phyloP scores from a whole-genome alignment of 257 asterid genomes.

The Mentha longifolia region DNA sequence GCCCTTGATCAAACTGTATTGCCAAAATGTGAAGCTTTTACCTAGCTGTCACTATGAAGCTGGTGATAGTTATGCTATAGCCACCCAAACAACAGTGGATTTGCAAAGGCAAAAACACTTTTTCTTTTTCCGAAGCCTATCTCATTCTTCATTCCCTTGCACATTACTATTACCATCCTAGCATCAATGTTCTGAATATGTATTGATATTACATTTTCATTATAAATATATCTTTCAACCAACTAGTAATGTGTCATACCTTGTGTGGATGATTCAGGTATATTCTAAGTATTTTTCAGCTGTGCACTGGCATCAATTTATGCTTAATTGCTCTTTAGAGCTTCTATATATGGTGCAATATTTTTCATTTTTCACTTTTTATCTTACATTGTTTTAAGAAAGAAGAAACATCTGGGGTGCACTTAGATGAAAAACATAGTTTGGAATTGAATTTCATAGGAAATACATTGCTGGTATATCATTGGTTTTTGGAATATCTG shows the following conservation, averaged over 20 bases:
- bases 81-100: background rate
- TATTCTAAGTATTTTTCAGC: conserved; percentile 1
- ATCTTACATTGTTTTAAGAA: background rate
- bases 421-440: background rate
- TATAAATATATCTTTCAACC: background rate
- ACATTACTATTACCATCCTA: too few relatives aligned
- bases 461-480: background rate
- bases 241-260: background rate
- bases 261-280: background rate
- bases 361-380: background rate
- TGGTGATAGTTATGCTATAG: background rate
- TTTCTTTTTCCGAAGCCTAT: background rate
- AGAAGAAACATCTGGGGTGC: background rate
- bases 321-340: too few relatives aligned
- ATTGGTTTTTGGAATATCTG: background rate
- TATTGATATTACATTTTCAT: background rate
- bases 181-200: background rate
- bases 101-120: background rate
- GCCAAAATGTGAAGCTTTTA: background rate
- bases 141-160: background rate
- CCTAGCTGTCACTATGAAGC: background rate
- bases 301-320: background rate
- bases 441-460: background rate
- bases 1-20: background rate
- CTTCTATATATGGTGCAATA: too few relatives aligned